Evolutionary conservation across 2,329 filamentous ascomycete species (phyloP).

Genomic region (Ambrosiella xylebori): DNA sequence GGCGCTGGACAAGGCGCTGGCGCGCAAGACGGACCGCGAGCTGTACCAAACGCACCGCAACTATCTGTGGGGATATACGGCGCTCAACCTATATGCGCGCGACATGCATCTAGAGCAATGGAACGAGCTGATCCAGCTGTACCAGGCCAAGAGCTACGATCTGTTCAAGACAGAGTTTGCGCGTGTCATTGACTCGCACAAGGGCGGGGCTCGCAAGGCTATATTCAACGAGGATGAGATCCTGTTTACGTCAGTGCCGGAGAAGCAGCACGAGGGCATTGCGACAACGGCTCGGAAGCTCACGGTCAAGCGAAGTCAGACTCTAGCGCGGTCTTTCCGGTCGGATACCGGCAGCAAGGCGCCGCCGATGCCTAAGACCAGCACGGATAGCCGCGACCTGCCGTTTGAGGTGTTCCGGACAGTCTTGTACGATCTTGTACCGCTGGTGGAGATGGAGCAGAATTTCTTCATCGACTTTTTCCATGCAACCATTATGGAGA

Average conservation of each 20-base stretch:
- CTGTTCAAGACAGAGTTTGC: conserved; percentile 72
- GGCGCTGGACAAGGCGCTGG: conserved; percentile 41
- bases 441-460: conserved; percentile 78
- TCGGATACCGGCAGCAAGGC: conserved; percentile 42
- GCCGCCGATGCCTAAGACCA: conserved; percentile 20
- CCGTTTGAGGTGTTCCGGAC: conserved; percentile 69
- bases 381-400: conserved; percentile 45
- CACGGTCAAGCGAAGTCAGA: conserved; percentile 88
- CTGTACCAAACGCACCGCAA: conserved; percentile 53
- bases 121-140: conserved; percentile 61
- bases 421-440: conserved; percentile 65
- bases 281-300: conserved; percentile 69
- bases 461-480: conserved; percentile 97
- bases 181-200: conserved; percentile 63
- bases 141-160: conserved; percentile 58
- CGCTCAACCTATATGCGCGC: conserved; percentile 71
- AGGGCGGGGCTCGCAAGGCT: conserved; percentile 56
- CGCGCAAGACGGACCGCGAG: conserved; percentile 56
- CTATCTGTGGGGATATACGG: conserved; percentile 72
- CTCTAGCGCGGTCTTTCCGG: conserved; percentile 55
- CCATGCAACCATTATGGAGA: conserved; percentile 74
- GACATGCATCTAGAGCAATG: conserved; percentile 72
- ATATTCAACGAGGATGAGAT: conserved; percentile 64
- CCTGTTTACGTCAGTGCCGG: conserved; percentile 67
- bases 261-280: conserved; percentile 70